Percentiles rank a stretch among this genome's conserved stretches.
Evolutionary conservation across 345 rosid genomes (phyloP).

Genomic region (Hirschfeldia incana): DNA sequence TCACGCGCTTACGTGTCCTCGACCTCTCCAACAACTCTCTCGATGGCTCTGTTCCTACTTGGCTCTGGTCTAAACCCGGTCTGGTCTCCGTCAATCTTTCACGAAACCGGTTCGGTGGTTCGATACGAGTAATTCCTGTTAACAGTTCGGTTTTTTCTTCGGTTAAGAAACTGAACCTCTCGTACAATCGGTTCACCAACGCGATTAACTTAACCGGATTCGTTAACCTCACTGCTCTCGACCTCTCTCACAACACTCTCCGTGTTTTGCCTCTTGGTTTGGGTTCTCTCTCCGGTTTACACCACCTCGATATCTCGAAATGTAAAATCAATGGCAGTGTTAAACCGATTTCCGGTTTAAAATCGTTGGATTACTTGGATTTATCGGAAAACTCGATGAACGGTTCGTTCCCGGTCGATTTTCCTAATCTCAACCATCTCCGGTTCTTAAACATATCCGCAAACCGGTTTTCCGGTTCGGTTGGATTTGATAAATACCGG

Average conservation of each 20-base stretch:
- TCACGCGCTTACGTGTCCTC: constrained; percentile 52
- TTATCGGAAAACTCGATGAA: constrained; percentile 63
- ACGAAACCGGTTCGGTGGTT: constrained; percentile 57
- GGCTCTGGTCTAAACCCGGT: constrained; percentile 62
- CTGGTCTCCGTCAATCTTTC: constrained; percentile 52
- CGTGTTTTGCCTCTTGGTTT: constrained; percentile 58
- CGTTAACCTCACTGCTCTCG: constrained; percentile 49
- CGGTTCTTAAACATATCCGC: constrained; percentile 63
- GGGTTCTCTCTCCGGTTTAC: constrained; percentile 46
- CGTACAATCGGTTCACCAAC: constrained; percentile 74
- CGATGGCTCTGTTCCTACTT: constrained; percentile 63
- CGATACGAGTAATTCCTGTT: constrained; percentile 39
- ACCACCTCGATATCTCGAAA: constrained; percentile 59
- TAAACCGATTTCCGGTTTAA: constrained; percentile 54
- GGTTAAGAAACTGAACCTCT: constrained; percentile 60
- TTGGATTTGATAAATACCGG: constrained; percentile 38
- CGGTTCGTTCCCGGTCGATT: constrained; percentile 81
- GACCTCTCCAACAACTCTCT: constrained; percentile 80
- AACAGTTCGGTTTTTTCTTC: constrained; percentile 40
- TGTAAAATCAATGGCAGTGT: constrained; percentile 62
- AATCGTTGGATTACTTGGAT: constrained; percentile 59
- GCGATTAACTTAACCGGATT: constrained; percentile 58
- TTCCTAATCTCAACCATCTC: constrained; percentile 58
- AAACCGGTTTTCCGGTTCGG: constrained; percentile 65
- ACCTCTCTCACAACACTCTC: constrained; percentile 62